phyloP scores from a whole-genome alignment of 306 rosid species.

The Potentilla sterilis region DNA sequence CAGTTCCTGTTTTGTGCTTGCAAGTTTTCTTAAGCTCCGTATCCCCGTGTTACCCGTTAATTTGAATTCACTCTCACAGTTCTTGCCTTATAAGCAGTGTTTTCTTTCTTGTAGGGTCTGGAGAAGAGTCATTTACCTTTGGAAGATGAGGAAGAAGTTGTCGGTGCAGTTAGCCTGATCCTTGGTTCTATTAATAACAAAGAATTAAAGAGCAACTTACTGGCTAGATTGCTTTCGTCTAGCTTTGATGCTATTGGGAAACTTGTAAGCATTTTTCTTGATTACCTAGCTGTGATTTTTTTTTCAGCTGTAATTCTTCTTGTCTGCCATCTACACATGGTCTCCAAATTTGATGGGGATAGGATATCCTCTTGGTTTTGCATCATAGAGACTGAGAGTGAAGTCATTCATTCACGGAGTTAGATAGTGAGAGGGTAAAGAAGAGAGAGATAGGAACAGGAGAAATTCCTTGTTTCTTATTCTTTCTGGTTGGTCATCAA shows the following conservation, averaged over 20 bases:
- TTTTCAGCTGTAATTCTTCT: neutral
- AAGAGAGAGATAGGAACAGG: too few relatives aligned
- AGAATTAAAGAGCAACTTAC: constrained; percentile 76
- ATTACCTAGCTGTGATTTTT: neutral
- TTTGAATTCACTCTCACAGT: neutral
- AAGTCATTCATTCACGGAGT: too few relatives aligned
- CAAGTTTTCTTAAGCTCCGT: neutral
- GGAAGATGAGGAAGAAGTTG: constrained; percentile 96
- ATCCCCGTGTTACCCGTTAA: neutral
- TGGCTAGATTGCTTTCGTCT: constrained; percentile 82
- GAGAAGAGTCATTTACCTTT: constrained; percentile 77
- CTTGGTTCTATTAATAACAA: constrained; percentile 77
- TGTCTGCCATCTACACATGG: neutral
- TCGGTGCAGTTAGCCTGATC: constrained; percentile 74
- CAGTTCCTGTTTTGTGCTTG: neutral
- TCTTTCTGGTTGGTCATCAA: too few relatives aligned
- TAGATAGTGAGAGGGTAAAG: too few relatives aligned
- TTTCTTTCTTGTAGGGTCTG: constrained; percentile 50
- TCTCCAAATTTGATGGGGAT: too few relatives aligned
- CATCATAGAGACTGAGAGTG: too few relatives aligned
- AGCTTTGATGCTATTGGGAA: constrained; percentile 87
- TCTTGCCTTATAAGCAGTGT: constrained; percentile 24
- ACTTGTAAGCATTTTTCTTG: constrained; percentile 58
- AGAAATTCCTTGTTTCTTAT: too few relatives aligned
- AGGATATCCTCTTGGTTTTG: too few relatives aligned